phyloP scores from a whole-genome alignment of 768 basidiomycete genomes.

The Russula vinacea region DNA sequence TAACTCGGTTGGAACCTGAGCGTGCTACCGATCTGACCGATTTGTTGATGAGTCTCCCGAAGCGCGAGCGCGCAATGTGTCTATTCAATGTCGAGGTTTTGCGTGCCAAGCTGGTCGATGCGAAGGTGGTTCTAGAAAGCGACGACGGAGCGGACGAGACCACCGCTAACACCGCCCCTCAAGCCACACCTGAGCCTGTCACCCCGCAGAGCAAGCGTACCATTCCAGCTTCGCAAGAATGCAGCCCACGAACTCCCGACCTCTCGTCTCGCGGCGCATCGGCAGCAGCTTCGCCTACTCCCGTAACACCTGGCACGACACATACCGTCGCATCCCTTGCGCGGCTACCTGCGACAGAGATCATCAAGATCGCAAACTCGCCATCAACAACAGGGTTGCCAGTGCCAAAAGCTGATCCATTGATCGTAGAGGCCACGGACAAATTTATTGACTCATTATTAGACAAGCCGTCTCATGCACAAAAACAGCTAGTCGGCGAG shows the following conservation, averaged over 20 bases:
- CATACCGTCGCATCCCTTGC: conserved; percentile 72
- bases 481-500: conserved; percentile 80
- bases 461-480: conserved; percentile 66
- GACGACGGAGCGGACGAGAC: conserved; percentile 53
- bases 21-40: conserved; percentile 67
- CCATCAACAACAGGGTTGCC: conserved; percentile 42
- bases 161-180: conserved; percentile 36
- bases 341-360: conserved; percentile 69
- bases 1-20: conserved; percentile 58
- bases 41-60: conserved; percentile 80
- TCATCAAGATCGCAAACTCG: conserved; percentile 61
- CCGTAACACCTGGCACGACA: conserved; percentile 53
- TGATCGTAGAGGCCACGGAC: conserved; percentile 51
- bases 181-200: conserved; percentile 37
- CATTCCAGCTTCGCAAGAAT: conserved; percentile 36
- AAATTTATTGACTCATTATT: conserved; percentile 65
- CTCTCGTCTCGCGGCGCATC: conserved; percentile 72
- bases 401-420: conserved; percentile 30
- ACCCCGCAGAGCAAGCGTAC: conserved; percentile 62
- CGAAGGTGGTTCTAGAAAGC: conserved; percentile 75
- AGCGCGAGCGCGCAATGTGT: conserved; percentile 87
- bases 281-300: conserved; percentile 66
- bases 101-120: conserved; percentile 73
- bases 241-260: conserved; percentile 72
- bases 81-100: conserved; percentile 84